phyloP scores from a whole-genome alignment of 495 filamentous ascomycete species.

The Neurospora sp. region DNA sequence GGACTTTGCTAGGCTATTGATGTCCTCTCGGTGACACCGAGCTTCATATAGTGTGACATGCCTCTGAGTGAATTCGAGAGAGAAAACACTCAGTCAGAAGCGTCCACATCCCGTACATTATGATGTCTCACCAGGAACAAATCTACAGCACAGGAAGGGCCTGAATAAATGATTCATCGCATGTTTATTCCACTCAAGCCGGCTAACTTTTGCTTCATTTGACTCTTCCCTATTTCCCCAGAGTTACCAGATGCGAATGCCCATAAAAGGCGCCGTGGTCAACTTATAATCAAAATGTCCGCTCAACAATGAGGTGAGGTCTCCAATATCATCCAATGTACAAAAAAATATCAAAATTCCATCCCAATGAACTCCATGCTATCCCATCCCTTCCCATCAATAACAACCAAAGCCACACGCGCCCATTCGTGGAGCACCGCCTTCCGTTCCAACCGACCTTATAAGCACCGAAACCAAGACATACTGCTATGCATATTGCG shows the following conservation, averaged over 20 bases:
- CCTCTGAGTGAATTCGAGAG: not conserved
- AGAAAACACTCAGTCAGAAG: not conserved
- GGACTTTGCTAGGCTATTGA: not conserved
- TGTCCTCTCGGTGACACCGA: not conserved
- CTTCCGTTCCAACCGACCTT: not conserved
- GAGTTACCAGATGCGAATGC: not conserved
- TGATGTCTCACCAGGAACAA: not conserved
- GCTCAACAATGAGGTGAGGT: not conserved
- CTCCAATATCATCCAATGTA: not conserved
- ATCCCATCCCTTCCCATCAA: slow-evolving; percentile 1
- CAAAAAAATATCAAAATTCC: not conserved
- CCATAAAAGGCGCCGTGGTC: not conserved
- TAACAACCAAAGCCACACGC: slow-evolving; percentile 2
- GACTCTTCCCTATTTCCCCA: not conserved
- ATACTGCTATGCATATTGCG: not conserved
- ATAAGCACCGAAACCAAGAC: not conserved
- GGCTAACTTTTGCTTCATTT: not conserved
- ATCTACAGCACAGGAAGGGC: not conserved
- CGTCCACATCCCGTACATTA: not conserved
- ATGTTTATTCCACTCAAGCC: not conserved
- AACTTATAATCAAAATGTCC: not conserved
- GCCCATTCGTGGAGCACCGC: not conserved
- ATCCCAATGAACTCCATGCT: slow-evolving; percentile 3
- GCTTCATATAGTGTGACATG: not conserved
- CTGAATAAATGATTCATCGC: not conserved